Percentiles rank a stretch among this genome's conserved stretches.
phyloP scores from a whole-genome alignment of 208 protist genomes.

The Trypanosomatidae sp. region DNA sequence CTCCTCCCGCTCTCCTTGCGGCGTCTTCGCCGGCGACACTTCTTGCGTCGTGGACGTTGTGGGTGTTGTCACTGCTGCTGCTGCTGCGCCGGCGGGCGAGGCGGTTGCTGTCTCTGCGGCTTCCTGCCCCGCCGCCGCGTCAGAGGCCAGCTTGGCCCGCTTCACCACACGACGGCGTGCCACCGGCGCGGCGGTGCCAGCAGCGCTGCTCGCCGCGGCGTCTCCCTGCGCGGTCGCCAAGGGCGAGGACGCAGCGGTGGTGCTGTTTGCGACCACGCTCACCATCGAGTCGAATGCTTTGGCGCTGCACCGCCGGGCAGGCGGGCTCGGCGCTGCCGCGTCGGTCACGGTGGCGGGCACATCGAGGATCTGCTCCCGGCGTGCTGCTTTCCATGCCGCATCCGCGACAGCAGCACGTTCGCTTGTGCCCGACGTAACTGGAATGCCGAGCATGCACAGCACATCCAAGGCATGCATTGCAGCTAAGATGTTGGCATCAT shows the following conservation, averaged over 20 bases:
- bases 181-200: not conserved
- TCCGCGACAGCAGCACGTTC: no score
- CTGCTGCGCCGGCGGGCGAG: no score
- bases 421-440: constrained; percentile 13
- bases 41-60: no score
- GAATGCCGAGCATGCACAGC: constrained; percentile 51
- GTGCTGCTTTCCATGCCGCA: constrained; percentile 17
- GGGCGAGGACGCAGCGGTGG: no score
- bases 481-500: constrained; percentile 62
- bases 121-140: no score
- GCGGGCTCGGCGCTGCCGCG: constrained; percentile 28
- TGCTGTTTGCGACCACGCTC: no score
- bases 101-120: no score
- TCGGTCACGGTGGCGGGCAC: constrained; percentile 9
- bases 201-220: no score
- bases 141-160: constrained; percentile 9
- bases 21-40: not conserved
- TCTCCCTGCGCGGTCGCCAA: no score
- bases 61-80: no score
- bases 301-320: constrained; percentile 33
- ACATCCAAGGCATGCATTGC: constrained; percentile 88
- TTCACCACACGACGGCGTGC: constrained; percentile 30
- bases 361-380: constrained; percentile 12
- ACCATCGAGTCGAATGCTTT: no score
- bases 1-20: no score